A percentile compares a stretch with the other conserved stretches of the same genome.
Evolutionary conservation across 73 alveolate species (phyloP).

Genomic region (Effrenium voratum): DNA sequence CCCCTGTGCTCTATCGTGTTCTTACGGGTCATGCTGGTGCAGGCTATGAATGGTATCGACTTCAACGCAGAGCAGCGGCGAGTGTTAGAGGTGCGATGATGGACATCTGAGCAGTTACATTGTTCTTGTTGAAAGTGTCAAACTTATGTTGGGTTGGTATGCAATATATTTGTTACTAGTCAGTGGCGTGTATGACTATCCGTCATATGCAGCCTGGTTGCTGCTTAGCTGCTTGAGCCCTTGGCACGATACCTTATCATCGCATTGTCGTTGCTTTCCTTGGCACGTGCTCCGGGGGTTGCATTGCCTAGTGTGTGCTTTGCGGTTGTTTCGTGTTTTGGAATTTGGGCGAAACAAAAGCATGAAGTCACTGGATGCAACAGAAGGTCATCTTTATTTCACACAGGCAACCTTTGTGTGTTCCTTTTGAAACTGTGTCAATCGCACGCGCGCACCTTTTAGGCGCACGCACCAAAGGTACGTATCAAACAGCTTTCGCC

Average conservation of each 20-base stretch:
- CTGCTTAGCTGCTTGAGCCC: too few species aligned
- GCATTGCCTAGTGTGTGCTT: too few species aligned
- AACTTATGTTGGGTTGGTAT: background rate
- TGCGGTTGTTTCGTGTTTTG: background rate
- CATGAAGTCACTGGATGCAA: background rate
- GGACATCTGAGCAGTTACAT: background rate
- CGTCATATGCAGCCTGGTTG: background rate
- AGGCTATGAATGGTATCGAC: constrained; percentile 90
- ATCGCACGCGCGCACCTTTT: background rate
- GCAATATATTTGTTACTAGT: background rate
- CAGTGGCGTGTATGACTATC: background rate
- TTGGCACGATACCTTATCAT: background rate
- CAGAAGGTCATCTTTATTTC: background rate
- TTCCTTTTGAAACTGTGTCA: background rate
- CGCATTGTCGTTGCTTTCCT: background rate
- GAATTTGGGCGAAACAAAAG: background rate
- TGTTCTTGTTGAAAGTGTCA: background rate
- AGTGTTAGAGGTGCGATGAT: constrained; percentile 36
- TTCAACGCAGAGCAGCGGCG: constrained; percentile 78
- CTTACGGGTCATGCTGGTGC: too few species aligned
- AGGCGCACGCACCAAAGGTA: background rate
- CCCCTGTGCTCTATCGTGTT: too few species aligned
- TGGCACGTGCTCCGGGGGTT: too few species aligned
- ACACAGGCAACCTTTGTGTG: background rate
- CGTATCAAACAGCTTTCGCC: background rate